These are phyloP conservation scores for Pseudogymnoascus sp. DNA, from an alignment of 2,329 filamentous ascomycete genomes.

Conservation along the genomic window DNA sequence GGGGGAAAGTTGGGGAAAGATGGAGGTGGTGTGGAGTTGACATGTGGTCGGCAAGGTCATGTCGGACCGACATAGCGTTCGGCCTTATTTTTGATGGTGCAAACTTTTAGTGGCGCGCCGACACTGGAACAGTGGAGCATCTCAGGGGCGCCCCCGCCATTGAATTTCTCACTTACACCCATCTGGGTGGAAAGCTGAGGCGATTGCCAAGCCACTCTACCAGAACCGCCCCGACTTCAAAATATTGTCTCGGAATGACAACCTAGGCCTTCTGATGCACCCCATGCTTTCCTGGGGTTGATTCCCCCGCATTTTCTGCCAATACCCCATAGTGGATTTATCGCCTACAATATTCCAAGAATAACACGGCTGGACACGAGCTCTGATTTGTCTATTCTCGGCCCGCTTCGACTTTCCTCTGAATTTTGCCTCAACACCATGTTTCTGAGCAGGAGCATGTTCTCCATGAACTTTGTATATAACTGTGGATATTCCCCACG, in stretches of 20 bases:
- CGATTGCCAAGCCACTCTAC: not conserved
- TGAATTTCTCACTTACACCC: not conserved
- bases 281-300: not conserved
- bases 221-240: not conserved
- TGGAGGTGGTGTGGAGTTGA: not conserved
- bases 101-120: not conserved
- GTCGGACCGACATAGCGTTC: not conserved
- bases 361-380: not conserved
- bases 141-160: not conserved
- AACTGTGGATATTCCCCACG: not conserved
- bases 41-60: not conserved
- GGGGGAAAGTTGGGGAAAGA: not conserved
- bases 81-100: not conserved
- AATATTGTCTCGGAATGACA: too few species aligned
- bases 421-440: not conserved
- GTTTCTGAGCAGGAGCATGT: not conserved
- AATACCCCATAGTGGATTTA: not conserved
- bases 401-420: not conserved
- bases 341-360: not conserved
- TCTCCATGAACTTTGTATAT: not conserved
- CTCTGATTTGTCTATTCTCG: not conserved
- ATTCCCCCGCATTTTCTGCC: conserved; percentile 1
- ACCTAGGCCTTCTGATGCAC: not conserved
- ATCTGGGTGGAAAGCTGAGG: not conserved
- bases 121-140: not conserved